Conservation (phyloP, 306 rosid genomes). For the Medicago arabica region DNA sequence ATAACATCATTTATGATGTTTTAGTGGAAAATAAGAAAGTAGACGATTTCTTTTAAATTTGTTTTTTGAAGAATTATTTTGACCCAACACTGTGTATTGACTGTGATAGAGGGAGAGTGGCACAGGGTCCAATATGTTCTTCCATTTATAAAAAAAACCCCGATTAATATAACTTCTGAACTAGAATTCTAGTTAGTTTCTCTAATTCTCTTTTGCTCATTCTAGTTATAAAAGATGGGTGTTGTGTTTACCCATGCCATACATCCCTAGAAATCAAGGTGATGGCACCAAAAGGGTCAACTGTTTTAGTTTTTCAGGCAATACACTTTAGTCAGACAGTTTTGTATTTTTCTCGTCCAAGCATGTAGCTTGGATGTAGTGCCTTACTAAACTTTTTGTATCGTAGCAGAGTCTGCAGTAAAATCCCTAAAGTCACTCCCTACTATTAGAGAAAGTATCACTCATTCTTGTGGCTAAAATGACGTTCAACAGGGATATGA, state of each 20-base stretch:
- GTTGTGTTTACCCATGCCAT: background rate
- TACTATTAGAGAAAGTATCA: background rate
- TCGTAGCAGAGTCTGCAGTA: background rate
- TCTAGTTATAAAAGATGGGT: background rate
- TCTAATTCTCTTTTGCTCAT: background rate
- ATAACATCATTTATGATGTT: background rate
- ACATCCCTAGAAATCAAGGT: background rate
- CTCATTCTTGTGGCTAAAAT: background rate
- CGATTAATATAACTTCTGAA: background rate
- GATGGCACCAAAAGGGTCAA: background rate
- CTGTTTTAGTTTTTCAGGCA: background rate
- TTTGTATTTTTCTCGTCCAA: background rate
- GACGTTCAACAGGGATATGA: background rate
- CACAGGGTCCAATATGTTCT: background rate
- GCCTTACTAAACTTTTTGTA: background rate
- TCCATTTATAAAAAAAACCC: background rate
- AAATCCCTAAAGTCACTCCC: background rate
- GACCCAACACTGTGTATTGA: background rate
- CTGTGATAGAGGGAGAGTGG: background rate
- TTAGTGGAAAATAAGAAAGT: background rate
- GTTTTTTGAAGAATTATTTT: background rate
- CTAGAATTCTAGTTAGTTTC: background rate
- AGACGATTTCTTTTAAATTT: no score
- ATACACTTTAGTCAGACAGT: background rate
- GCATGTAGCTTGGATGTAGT: background rate